Base-by-base conservation (phyloP, 2,329 filamentous ascomycete species). In the Fusarium miscanthi region DNA sequence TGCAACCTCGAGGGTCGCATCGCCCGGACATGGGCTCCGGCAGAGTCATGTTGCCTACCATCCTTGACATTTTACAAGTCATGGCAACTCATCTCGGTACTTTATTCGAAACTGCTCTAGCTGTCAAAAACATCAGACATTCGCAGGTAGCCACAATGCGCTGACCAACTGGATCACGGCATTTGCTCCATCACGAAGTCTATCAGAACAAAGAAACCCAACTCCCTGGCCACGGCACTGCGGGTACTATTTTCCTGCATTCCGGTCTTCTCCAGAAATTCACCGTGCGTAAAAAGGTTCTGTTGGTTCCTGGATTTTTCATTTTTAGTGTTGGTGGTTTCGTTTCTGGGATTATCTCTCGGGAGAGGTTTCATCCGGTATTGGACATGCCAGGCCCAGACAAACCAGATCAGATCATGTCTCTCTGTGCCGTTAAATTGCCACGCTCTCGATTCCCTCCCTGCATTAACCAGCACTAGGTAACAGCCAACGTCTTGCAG, bases 181-280 rank as follows among this genome's bases (percentile, higher is more conserved):
- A 54, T 58, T 62, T 13, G 37, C 43, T 23, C 52, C 57, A 60
- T 59, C 41, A 27, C 21, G 54, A 64, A 73, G 57, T 51, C 60
- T 59, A 68, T 70, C 51, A 33, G 25, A 41, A 66, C 49, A 63
- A 40, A 62, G 59, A 41, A 57, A 66, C 58, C 74, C 74, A 64
- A 59, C 52, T 62, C 67, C 72, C 45, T 70, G 74, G 74, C 48
- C 59, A 61, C 65, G 74, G 73, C 72, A 53, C 60, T 70, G 23
- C 41, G 54, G 54, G 54, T 49, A 49, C 19, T 41, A 58, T 58
- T 58, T 58, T 58, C 31, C 54, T 58, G 54, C 54, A 58, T 58
- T 58, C 54, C 41, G 31, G 54, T 49, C 42, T 40, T 23, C 33
- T 27, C 19, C 49, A 53, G 48, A 51, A 53, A 53, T n/a, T 46